phyloP scores from a whole-genome alignment of 1,284 basidiomycete genomes.

The Boletellus deceptivus region DNA sequence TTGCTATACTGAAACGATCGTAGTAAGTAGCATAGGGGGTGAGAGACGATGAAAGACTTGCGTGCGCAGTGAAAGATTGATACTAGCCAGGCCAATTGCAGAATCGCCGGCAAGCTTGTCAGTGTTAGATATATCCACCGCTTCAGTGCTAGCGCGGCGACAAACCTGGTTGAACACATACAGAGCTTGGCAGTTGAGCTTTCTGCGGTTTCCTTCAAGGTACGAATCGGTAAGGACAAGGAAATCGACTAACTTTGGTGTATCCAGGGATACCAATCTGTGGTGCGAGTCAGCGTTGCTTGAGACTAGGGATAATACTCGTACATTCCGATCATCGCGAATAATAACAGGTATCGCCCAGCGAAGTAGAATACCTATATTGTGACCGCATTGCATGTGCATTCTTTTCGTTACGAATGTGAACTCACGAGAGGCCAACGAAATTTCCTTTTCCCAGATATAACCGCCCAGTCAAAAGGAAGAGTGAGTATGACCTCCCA shows the following conservation, averaged over 20 bases:
- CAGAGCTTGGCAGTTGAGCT: conserved; percentile 28
- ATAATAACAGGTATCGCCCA: conserved; percentile 32
- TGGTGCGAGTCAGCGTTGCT: conserved; percentile 9
- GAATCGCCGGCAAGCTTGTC: conserved; percentile 34
- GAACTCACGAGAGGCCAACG: conserved; percentile 33
- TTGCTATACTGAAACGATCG: conserved; percentile 26
- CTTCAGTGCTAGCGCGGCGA: not conserved
- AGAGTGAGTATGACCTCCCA: conserved; percentile 34
- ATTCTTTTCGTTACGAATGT: not conserved
- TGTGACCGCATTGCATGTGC: not conserved
- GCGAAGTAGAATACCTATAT: conserved; percentile 31
- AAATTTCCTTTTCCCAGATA: conserved; percentile 31
- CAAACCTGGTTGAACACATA: conserved; percentile 36
- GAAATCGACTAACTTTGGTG: conserved; percentile 19
- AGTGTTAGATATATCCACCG: not conserved
- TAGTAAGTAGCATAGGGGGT: not conserved
- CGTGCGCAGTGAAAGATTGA: conserved; percentile 37
- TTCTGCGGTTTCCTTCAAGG: conserved; percentile 9
- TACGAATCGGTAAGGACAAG: not conserved
- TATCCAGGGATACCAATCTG: conserved; percentile 31
- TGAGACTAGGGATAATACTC: not conserved
- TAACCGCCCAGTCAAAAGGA: conserved; percentile 31
- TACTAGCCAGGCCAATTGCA: conserved; percentile 34
- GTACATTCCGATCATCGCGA: conserved; percentile 35
- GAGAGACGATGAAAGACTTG: conserved; percentile 7